Evolutionary conservation across 2,329 filamentous ascomycete genomes (phyloP).

Genomic region (Hymenoscyphus infarciens): DNA sequence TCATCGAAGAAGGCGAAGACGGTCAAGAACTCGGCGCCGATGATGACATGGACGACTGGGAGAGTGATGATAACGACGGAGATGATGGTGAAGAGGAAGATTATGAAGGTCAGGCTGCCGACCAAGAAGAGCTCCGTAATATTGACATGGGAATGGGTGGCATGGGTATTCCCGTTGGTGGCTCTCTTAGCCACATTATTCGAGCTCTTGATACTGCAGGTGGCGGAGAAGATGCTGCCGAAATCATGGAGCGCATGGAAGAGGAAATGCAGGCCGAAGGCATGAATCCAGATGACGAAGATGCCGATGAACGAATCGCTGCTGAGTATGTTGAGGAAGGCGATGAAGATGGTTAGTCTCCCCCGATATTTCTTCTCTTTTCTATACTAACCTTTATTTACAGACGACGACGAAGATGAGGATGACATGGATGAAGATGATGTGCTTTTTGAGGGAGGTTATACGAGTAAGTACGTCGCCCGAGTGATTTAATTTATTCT

Average conservation of each 20-base stretch:
- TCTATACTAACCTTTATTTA: constrained; percentile 27
- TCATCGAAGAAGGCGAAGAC: constrained; percentile 61
- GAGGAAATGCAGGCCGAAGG: constrained; percentile 38
- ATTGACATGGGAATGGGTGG: constrained; percentile 40
- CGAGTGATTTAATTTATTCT: neutral
- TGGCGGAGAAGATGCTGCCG: constrained; percentile 32
- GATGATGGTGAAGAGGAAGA: constrained; percentile 47
- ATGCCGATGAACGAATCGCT: constrained; percentile 38
- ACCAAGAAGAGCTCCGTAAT: constrained; percentile 46
- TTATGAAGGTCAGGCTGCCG: constrained; percentile 54
- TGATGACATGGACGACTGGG: constrained; percentile 59
- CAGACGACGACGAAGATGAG: constrained; percentile 66
- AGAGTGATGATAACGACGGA: constrained; percentile 56
- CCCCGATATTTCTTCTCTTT: neutral
- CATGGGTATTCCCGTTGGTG: constrained; percentile 13
- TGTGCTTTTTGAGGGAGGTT: constrained; percentile 58
- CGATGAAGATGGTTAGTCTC: constrained; percentile 54
- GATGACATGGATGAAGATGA: constrained; percentile 66
- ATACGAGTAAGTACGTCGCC: constrained; percentile 47
- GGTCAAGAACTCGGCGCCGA: constrained; percentile 43
- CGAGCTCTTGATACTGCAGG: constrained; percentile 42
- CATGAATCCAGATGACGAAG: constrained; percentile 47
- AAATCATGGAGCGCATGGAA: constrained; percentile 40
- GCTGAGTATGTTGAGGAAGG: constrained; percentile 52
- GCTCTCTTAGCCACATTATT: constrained; percentile 50